A percentile compares a stretch with the other conserved stretches of the same genome.
Conservation (phyloP, 2,329 filamentous ascomycete genomes). For the Coniochaeta sp. region DNA sequence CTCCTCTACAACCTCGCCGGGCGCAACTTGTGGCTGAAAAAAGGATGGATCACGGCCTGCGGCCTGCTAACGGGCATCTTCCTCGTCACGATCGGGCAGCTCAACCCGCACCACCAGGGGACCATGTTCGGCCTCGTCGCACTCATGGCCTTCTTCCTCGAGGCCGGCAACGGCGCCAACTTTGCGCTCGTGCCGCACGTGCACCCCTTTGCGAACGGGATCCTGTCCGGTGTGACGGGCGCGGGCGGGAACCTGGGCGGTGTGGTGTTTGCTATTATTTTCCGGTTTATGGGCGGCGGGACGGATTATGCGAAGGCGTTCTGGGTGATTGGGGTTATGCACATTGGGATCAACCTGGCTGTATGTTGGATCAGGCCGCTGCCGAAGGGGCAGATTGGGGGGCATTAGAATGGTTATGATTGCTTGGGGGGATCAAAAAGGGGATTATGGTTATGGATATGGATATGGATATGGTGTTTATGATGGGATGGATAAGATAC, state of each 20-base stretch:
- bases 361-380: conserved; percentile 51
- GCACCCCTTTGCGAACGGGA: conserved; percentile 73
- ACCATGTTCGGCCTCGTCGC: conserved; percentile 73
- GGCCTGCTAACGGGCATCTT: conserved; percentile 55
- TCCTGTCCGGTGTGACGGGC: conserved; percentile 70
- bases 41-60: conserved; percentile 54
- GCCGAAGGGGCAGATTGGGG: conserved; percentile 45
- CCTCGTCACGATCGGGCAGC: conserved; percentile 54
- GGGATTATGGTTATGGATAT: no score
- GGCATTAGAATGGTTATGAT: conserved; percentile 24
- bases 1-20: conserved; percentile 33
- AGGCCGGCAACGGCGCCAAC: conserved; percentile 79
- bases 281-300: conserved; percentile 61
- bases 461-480: no score
- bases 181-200: conserved; percentile 85
- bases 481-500: background rate
- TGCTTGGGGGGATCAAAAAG: no score
- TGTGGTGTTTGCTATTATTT: conserved; percentile 76
- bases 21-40: conserved; percentile 34
- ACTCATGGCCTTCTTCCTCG: conserved; percentile 73
- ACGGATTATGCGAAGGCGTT: conserved; percentile 62
- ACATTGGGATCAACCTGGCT: conserved; percentile 60
- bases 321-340: conserved; percentile 77
- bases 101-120: conserved; percentile 53
- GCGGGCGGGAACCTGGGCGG: conserved; percentile 80